phyloP scores from a whole-genome alignment of 164 flowering plant genomes.

The Annona cherimola region DNA sequence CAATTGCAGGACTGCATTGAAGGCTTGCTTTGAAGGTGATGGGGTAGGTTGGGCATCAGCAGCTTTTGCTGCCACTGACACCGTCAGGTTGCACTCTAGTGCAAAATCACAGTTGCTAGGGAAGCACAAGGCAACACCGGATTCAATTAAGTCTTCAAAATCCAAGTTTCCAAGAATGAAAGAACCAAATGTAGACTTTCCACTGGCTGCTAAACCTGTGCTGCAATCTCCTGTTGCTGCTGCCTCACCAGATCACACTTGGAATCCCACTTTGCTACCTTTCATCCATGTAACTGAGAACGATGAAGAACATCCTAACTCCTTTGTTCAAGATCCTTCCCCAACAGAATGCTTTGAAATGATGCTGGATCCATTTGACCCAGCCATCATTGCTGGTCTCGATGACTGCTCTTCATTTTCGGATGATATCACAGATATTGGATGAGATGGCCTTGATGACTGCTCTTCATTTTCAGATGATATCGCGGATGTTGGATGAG shows the following conservation, averaged over 20 bases:
- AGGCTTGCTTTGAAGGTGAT: constrained; percentile 44
- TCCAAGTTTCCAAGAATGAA: constrained; percentile 36
- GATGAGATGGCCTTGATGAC: constrained; percentile 44
- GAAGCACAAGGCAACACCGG: constrained; percentile 66
- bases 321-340: constrained; percentile 11
- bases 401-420: constrained; percentile 37
- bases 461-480: constrained; percentile 26
- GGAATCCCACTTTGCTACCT: constrained; percentile 15
- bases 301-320: constrained; percentile 1
- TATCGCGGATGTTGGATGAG: constrained; percentile 25
- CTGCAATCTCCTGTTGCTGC: constrained; percentile 12
- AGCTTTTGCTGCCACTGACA: constrained; percentile 43
- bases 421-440: constrained; percentile 29
- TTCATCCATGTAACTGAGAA: constrained; percentile 3
- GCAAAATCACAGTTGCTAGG: constrained; percentile 45
- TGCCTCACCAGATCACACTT: constrained; percentile 14
- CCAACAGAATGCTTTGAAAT: constrained; percentile 12
- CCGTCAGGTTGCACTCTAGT: constrained; percentile 32
- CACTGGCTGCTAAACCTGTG: constrained; percentile 15
- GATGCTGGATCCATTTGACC: constrained; percentile 29
- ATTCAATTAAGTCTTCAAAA: constrained; percentile 46
- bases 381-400: constrained; percentile 35
- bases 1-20: constrained; percentile 43
- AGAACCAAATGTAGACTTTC: constrained; percentile 26
- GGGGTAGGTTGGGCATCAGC: constrained; percentile 44